These are phyloP conservation scores for Diaporthe nobilis DNA, from an alignment of 2,329 filamentous ascomycete genomes.

Conservation along the genomic window DNA sequence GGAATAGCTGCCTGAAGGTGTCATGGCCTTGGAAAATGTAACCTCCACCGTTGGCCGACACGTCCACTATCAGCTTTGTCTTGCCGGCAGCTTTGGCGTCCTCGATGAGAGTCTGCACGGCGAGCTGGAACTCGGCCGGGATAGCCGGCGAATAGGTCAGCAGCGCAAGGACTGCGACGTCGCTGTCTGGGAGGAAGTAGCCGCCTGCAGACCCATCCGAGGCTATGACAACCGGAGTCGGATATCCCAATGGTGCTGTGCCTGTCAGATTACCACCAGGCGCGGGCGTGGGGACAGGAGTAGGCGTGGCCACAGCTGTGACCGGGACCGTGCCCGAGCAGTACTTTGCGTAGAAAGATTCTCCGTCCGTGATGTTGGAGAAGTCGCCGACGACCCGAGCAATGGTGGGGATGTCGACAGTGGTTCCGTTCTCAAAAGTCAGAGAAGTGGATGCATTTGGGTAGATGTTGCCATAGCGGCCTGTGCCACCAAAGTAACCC, in stretches of 20 bases:
- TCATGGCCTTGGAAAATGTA: conserved; percentile 69
- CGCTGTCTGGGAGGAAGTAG: conserved; percentile 52
- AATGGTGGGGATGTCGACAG: conserved; percentile 50
- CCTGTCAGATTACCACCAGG: conserved; percentile 38
- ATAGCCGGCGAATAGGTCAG: conserved; percentile 49
- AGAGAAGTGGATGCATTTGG: conserved; percentile 56
- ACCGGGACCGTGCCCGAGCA: conserved; percentile 39
- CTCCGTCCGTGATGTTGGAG: conserved; percentile 50
- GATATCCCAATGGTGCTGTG: conserved; percentile 46
- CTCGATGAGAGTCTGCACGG: conserved; percentile 51
- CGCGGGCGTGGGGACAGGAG: conserved; percentile 29
- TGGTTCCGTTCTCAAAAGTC: conserved; percentile 56
- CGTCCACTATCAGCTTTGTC: conserved; percentile 69
- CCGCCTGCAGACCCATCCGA: conserved; percentile 50
- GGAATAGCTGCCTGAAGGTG: conserved; percentile 69
- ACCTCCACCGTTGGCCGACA: conserved; percentile 69
- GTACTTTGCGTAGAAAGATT: conserved; percentile 49
- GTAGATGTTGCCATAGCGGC: conserved; percentile 54
- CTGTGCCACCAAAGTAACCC: conserved; percentile 55
- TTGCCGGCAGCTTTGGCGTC: conserved; percentile 61
- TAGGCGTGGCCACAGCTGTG: conserved; percentile 36
- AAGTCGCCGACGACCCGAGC: conserved; percentile 54
- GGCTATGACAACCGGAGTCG: conserved; percentile 49
- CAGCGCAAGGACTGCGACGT: conserved; percentile 50
- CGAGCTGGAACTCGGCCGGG: conserved; percentile 50